Evolutionary conservation across 2,329 filamentous ascomycete genomes (phyloP), one percentile per base, ranked within the genome.

Genomic region (Pyrenophora teres): DNA sequence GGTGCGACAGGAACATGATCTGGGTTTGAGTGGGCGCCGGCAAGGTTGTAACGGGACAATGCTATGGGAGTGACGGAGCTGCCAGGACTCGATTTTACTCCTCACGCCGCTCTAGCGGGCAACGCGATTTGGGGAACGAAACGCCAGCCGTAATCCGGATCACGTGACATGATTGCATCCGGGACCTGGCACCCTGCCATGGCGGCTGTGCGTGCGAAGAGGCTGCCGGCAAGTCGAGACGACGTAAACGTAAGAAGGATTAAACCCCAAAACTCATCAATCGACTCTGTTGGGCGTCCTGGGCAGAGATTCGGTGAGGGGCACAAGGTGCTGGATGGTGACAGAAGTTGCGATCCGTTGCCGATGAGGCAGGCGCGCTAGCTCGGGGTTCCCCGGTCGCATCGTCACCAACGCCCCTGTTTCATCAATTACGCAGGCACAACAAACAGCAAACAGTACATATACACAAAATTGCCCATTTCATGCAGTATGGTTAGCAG

Each of bases 1-100:
- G 43, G 45, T 37, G 46, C 49, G 56, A 60, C 56, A 54, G 53
- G 57, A 64, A 62, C 71, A 74, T 73, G 56, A 46, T 72, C 59
- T 54, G 62, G 52, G 38, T 48, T 50, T 46, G 50, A 42, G 46
- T 47, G 35, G 47, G 42, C 42, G 57, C 57, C 46, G 56, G 54
- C 50, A 33, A 56, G 48, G 54, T 44, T 57, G 60, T 42, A 53
- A 47, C 46, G 56, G 43, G 46, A 56, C 67, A 70, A 70, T 70
- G 66, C 55, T 35, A 59, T 56, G 56, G 52, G 54, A 47, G 59
- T 35, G 53, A 57, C 59, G 49, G 58, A 62, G 62, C 59, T 64
- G 63, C 57, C 54, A 54, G 62, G 64, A 63, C 61, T 64, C 62
- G 63, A 60, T 57, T 45, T 61, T 57, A 60, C 57, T 57, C 52